Conservation (phyloP, 2,329 filamentous ascomycete species). For the Trichophaea hybrida region DNA sequence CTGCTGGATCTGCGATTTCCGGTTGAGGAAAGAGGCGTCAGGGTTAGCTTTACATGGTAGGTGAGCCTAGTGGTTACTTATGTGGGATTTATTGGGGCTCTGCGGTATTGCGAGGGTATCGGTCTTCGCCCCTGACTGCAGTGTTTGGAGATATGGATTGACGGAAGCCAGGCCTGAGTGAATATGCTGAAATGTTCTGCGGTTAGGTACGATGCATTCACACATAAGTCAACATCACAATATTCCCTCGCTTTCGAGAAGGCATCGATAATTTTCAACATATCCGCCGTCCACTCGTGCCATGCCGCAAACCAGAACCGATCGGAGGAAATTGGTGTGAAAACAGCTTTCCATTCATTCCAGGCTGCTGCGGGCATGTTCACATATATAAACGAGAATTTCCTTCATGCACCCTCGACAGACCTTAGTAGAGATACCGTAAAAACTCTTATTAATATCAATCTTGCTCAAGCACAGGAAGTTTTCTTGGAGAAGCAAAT, state of each 20-base stretch:
- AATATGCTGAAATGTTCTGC: slow-evolving; percentile 9
- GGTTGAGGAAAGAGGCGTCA: slow-evolving; percentile 97
- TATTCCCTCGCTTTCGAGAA: slow-evolving; percentile 97
- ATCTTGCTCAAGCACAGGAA: slow-evolving; percentile 90
- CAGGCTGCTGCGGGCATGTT: slow-evolving; percentile 98
- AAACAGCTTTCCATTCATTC: slow-evolving; percentile 95
- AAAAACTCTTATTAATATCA: slow-evolving; percentile 82
- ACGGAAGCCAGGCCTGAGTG: neutral
- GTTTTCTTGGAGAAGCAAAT: slow-evolving; percentile 96
- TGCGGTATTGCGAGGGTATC: neutral
- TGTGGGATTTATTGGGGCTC: neutral
- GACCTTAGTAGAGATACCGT: slow-evolving; percentile 91
- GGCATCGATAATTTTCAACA: slow-evolving; percentile 98
- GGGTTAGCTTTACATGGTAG: slow-evolving; percentile 96
- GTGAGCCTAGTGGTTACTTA: slow-evolving; percentile 16
- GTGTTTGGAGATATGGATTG: neutral
- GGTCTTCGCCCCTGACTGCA: neutral
- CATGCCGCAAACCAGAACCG: slow-evolving; percentile 88
- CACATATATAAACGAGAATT: slow-evolving; percentile 99
- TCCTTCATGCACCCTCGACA: slow-evolving; percentile 90
- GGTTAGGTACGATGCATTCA: slow-evolving; percentile 93
- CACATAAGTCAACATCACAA: slow-evolving; percentile 90
- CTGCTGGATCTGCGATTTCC: slow-evolving; percentile 87
- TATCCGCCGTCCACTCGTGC: slow-evolving; percentile 88
- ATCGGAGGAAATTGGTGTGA: slow-evolving; percentile 80